A percentile compares a stretch with the other conserved stretches of the same genome.
Conservation (phyloP, 2,329 filamentous ascomycete species). For the Fusarium bulbicola region DNA sequence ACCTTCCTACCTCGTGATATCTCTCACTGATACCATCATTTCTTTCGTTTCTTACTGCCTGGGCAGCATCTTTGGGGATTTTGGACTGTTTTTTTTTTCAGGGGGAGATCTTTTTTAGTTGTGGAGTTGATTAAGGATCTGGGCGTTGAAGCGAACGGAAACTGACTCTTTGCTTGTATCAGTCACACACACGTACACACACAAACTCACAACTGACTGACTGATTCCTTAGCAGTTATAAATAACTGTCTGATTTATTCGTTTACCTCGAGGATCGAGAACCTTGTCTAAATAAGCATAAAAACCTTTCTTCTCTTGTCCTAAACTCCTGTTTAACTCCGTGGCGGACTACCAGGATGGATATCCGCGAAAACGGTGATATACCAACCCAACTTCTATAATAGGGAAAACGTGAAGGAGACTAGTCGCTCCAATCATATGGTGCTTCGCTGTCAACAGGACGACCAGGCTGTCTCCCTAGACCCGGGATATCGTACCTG, state of each 20-base stretch:
- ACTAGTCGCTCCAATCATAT: constrained; percentile 15
- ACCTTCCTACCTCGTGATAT: neutral
- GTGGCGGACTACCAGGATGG: neutral
- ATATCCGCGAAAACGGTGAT: constrained; percentile 10
- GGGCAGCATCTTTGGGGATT: constrained; percentile 7
- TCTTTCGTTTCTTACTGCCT: constrained; percentile 4
- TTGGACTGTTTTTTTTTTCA: neutral
- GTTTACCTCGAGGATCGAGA: constrained; percentile 3
- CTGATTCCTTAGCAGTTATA: neutral
- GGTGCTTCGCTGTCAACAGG: neutral
- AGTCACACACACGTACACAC: neutral
- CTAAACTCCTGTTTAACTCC: neutral
- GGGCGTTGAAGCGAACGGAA: constrained; percentile 21
- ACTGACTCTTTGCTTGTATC: constrained; percentile 3
- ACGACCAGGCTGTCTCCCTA: neutral
- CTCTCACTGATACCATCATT: constrained; percentile 35
- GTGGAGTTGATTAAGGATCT: constrained; percentile 22
- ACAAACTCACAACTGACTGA: constrained; percentile 4
- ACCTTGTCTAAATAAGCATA: constrained; percentile 29
- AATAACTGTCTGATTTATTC: neutral
- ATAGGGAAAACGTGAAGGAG: constrained; percentile 2
- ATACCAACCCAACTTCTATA: constrained; percentile 1
- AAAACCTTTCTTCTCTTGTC: constrained; percentile 2
- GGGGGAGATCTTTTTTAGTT: constrained; percentile 10
- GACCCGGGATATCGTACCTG: constrained; percentile 4